These are phyloP conservation scores for Skeletonema tropicum DNA, from an alignment of 108 stramenopile genomes.

Conservation along the genomic window DNA sequence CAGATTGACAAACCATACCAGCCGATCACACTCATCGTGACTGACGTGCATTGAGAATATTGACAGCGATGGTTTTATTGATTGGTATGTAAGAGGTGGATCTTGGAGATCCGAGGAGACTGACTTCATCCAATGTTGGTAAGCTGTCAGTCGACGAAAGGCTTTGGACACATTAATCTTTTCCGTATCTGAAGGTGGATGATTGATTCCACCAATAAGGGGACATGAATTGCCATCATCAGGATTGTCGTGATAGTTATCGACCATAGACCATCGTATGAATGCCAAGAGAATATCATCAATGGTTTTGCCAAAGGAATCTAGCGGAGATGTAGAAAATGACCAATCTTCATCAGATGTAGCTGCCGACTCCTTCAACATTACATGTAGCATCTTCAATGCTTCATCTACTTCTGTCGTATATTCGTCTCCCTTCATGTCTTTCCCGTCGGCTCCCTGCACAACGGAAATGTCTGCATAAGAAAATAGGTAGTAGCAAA, in stretches of 20 bases:
- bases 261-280: slow-evolving; percentile 48
- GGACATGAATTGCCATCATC: slow-evolving; percentile 31
- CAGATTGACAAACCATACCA: slow-evolving; percentile 75
- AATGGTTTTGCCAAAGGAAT: slow-evolving; percentile 43
- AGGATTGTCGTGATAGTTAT: slow-evolving; percentile 34
- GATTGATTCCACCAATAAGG: slow-evolving; percentile 43
- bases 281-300: slow-evolving; percentile 59
- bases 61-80: slow-evolving; percentile 40
- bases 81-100: slow-evolving; percentile 53
- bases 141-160: slow-evolving; percentile 63
- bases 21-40: slow-evolving; percentile 45
- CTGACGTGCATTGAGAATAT: slow-evolving; percentile 54
- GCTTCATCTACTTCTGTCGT: slow-evolving; percentile 31
- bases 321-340: slow-evolving; percentile 35
- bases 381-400: slow-evolving; percentile 19
- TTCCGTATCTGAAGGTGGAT: slow-evolving; percentile 16
- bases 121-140: slow-evolving; percentile 71
- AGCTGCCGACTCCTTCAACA: slow-evolving; percentile 30
- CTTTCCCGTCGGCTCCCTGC: slow-evolving; percentile 44
- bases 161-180: slow-evolving; percentile 72
- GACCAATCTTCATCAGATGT: slow-evolving; percentile 49
- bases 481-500: too few species aligned
- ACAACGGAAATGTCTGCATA: slow-evolving; percentile 35
- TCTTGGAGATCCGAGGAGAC: slow-evolving; percentile 48
- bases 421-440: slow-evolving; percentile 39